Conservation (phyloP, 2,329 filamentous ascomycete species). For the Leptographium wingfieldii region DNA sequence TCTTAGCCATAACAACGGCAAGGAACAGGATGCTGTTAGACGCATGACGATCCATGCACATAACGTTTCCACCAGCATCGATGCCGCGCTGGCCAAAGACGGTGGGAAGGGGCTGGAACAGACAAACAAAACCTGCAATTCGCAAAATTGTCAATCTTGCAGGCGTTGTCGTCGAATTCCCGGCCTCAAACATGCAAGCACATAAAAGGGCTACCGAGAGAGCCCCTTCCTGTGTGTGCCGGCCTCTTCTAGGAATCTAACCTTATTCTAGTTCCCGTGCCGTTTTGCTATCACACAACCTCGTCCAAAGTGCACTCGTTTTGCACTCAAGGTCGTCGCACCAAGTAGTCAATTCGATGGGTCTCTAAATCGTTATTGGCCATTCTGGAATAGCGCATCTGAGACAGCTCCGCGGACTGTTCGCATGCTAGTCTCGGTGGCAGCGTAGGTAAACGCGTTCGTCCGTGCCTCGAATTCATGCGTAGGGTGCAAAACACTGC, state of each 20-base stretch:
- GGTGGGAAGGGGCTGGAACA: neutral
- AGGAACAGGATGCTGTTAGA: neutral
- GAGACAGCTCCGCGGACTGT: neutral
- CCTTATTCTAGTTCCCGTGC: no score
- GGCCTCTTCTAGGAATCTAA: no score
- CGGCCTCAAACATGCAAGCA: no score
- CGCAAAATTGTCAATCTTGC: no score
- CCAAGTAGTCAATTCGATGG: neutral
- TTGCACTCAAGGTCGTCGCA: conserved; percentile 1
- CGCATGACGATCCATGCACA: neutral
- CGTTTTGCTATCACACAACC: neutral
- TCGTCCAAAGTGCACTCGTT: neutral
- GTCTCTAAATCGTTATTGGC: neutral
- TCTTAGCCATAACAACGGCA: neutral
- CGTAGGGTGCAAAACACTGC: neutral
- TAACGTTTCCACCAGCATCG: neutral
- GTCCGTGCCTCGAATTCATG: neutral
- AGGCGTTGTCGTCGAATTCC: no score
- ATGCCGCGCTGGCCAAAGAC: neutral
- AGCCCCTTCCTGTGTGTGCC: no score
- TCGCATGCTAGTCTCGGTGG: neutral
- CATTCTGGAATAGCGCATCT: neutral
- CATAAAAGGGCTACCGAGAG: no score
- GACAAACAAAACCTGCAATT: no score
- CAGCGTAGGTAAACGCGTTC: neutral